These are phyloP conservation scores for Wallacemonas sp. DNA, from an alignment of 208 protist species.

Conservation along the genomic window DNA sequence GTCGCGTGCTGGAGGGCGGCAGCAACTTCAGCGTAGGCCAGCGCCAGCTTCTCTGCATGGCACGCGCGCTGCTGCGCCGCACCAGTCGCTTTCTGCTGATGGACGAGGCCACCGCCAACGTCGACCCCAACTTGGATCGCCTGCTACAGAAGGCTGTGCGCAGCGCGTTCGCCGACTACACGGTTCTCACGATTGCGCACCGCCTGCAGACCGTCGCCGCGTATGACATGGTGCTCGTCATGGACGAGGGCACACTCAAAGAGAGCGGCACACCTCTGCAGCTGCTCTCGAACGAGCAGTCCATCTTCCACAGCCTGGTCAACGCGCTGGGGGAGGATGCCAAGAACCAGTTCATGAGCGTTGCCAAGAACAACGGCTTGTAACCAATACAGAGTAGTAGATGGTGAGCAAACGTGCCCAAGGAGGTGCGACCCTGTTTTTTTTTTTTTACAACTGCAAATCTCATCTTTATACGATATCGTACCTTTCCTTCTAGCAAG, in stretches of 20 bases:
- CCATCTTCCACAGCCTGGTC: constrained; percentile 27
- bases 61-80: constrained; percentile 62
- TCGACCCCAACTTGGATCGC: constrained; percentile 65
- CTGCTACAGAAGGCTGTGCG: constrained; percentile 61
- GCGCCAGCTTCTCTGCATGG: constrained; percentile 76
- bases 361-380: background rate
- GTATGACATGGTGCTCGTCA: constrained; percentile 48
- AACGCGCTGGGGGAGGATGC: constrained; percentile 18
- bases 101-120: constrained; percentile 84
- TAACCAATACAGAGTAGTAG: background rate
- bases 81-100: constrained; percentile 74
- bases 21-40: constrained; percentile 77
- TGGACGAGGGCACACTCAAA: constrained; percentile 39
- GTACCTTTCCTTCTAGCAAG: too few species aligned
- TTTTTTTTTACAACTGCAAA: background rate
- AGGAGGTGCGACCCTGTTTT: constrained; percentile 1
- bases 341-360: constrained; percentile 19
- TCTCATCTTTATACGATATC: too few species aligned
- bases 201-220: constrained; percentile 61
- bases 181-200: constrained; percentile 84
- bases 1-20: constrained; percentile 41
- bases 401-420: background rate
- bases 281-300: constrained; percentile 21
- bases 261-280: constrained; percentile 36
- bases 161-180: constrained; percentile 62